phyloP scores from a whole-genome alignment of 768 basidiomycete species.

The Chalciporus sphaerocephalus region DNA sequence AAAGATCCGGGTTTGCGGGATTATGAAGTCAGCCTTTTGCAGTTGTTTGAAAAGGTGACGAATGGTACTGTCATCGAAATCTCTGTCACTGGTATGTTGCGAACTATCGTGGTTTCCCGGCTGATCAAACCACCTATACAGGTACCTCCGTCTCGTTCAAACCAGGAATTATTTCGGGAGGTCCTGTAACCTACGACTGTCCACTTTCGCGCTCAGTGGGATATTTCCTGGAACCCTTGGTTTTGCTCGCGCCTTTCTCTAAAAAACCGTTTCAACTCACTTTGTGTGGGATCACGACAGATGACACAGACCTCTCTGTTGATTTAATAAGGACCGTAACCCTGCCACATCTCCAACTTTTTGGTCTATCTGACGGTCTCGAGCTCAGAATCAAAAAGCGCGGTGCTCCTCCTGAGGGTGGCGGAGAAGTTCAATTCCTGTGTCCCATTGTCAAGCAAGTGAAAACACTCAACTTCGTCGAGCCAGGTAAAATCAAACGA shows the following conservation, averaged over 20 bases:
- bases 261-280: constrained; percentile 83
- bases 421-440: constrained; percentile 91
- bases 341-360: constrained; percentile 83
- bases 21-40: constrained; percentile 86
- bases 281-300: constrained; percentile 86
- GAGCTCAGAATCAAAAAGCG: constrained; percentile 92
- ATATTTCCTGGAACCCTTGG: constrained; percentile 87
- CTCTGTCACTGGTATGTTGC: constrained; percentile 77
- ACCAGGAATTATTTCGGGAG: constrained; percentile 88
- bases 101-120: not conserved
- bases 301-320: constrained; percentile 86
- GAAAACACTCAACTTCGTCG: constrained; percentile 89
- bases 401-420: constrained; percentile 87
- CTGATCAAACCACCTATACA: constrained; percentile 29
- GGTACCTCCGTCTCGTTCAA: constrained; percentile 90
- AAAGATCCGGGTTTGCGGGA: constrained; percentile 97
- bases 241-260: constrained; percentile 89
- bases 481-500: constrained; percentile 86
- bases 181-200: constrained; percentile 78
- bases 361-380: constrained; percentile 85
- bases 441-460: constrained; percentile 89
- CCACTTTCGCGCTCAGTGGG: constrained; percentile 85
- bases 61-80: constrained; percentile 96
- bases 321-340: constrained; percentile 89
- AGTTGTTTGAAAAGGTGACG: constrained; percentile 84